These are phyloP conservation scores for Colletotrichum destructivum DNA, from an alignment of 2,329 filamentous ascomycete genomes.

Conservation along the genomic window DNA sequence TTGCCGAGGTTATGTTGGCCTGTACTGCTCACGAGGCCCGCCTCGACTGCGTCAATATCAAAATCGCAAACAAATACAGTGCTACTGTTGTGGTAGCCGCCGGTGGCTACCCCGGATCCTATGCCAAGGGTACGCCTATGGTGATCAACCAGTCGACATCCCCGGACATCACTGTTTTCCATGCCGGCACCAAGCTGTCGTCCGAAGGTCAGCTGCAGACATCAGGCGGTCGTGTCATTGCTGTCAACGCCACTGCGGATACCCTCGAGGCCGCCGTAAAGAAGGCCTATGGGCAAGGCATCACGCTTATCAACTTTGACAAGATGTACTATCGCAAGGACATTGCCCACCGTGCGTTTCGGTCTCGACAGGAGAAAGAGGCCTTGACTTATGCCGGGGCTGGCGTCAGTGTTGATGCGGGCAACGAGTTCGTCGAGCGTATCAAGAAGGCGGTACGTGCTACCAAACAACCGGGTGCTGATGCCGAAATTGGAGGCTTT, in stretches of 20 bases:
- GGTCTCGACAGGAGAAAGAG: constrained; percentile 58
- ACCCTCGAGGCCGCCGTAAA: constrained; percentile 83
- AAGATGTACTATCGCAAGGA: constrained; percentile 90
- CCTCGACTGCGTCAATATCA: constrained; percentile 76
- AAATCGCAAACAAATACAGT: constrained; percentile 75
- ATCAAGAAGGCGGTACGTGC: constrained; percentile 93
- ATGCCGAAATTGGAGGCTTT: constrained; percentile 95
- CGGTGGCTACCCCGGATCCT: constrained; percentile 85
- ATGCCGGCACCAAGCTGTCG: constrained; percentile 81
- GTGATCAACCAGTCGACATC: constrained; percentile 55
- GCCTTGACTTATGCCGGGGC: constrained; percentile 92
- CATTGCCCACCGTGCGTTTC: constrained; percentile 84
- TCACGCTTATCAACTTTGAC: constrained; percentile 78
- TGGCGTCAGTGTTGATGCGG: constrained; percentile 94
- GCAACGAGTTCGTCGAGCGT: constrained; percentile 90
- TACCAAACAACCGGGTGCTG: constrained; percentile 87
- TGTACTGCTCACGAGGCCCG: constrained; percentile 75
- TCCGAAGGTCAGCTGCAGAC: constrained; percentile 73
- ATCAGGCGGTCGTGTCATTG: constrained; percentile 87
- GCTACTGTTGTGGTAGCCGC: constrained; percentile 90
- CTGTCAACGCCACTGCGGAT: constrained; percentile 77
- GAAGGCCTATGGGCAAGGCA: constrained; percentile 83
- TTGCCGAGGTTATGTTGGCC: constrained; percentile 87
- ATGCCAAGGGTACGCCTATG: constrained; percentile 78
- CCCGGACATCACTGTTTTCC: constrained; percentile 79